Evolutionary conservation across 2,329 filamentous ascomycete genomes (phyloP), one percentile per base, ranked within the genome.

Genomic region (Macrophomina phaseolina): DNA sequence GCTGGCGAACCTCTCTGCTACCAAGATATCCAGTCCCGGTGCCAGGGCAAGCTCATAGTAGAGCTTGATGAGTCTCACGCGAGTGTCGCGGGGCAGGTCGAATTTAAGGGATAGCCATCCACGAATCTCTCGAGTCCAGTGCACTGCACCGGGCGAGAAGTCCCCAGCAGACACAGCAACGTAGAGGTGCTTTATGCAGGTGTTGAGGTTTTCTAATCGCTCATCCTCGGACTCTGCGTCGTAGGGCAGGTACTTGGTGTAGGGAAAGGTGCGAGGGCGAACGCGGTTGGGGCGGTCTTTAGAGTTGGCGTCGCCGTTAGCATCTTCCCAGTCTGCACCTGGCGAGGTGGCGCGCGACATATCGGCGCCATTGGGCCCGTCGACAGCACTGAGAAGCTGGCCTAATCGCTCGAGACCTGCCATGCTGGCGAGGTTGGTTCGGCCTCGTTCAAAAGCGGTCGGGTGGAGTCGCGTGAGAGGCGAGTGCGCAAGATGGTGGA

Each of bases 81-180:
- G 87, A 71, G 94, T 89, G 76, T 91, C 90, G 73, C 92, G 89
- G 56, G 93, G 92, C 77, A 97, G 93, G 81, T 99, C 94, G 77
- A 99, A 99, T 84, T 99, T 99, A 79, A 99, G 88, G 64, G 91
- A 91, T 71, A 99, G 85, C 95, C 96, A 99, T 79, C 91, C 92
- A 76, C 94, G 89, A 56, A 99, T 89, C 86, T 99, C 95, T 71
- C 94, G 89, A 16, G 95, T 97, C 95, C 95, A 99, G 80, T 99
- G 94, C 68, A 97, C 85, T 34, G 94, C 95, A 40, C 95, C 95
- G 0, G 94, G 92, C 30, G 91, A 90, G 79, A 98, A 98, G 79
- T 99, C 95, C 71, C 97, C 93, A 3, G 95, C 91, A 76, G 93
- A 90, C 70, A 99, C 85, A 67, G 94, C 88, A 72, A 97, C 92